Evolutionary conservation across 352 stramenopile species (phyloP).

Genomic region (Globisporangium splendens): DNA sequence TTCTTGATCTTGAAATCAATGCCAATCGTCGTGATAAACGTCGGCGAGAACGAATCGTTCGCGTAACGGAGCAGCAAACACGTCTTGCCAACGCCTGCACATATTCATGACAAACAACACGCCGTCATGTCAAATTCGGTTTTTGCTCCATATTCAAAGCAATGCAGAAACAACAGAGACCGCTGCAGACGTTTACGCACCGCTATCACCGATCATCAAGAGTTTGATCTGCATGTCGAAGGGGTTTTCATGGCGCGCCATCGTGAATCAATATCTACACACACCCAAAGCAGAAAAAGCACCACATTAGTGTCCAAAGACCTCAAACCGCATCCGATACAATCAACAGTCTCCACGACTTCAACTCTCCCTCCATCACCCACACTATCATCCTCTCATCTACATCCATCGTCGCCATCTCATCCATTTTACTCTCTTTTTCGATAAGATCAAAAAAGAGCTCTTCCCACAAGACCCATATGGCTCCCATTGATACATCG

Average conservation of each 20-base stretch:
- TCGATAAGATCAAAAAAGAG: too few relatives aligned
- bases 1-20: conserved; percentile 93
- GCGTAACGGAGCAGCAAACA: conserved; percentile 86
- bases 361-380: neutral
- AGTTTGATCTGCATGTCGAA: conserved; percentile 99
- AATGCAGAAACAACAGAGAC: neutral
- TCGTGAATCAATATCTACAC: conserved; percentile 25
- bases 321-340: neutral
- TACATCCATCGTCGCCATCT: too few relatives aligned
- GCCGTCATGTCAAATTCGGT: too few relatives aligned
- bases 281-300: neutral
- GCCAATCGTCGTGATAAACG: conserved; percentile 89
- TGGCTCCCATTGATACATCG: too few relatives aligned
- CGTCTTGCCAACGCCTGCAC: conserved; percentile 84
- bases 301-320: neutral
- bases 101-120: neutral
- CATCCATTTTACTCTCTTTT: too few relatives aligned
- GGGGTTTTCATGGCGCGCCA: conserved; percentile 89
- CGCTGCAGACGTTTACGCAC: conserved; percentile 38
- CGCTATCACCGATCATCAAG: conserved; percentile 96
- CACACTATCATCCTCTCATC: too few relatives aligned
- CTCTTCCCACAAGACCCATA: too few relatives aligned
- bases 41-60: conserved; percentile 89
- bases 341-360: neutral
- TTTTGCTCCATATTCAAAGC: too few relatives aligned